These are phyloP conservation scores for Botrytis fragariae DNA, from an alignment of 2,329 filamentous ascomycete genomes.

Conservation along the genomic window DNA sequence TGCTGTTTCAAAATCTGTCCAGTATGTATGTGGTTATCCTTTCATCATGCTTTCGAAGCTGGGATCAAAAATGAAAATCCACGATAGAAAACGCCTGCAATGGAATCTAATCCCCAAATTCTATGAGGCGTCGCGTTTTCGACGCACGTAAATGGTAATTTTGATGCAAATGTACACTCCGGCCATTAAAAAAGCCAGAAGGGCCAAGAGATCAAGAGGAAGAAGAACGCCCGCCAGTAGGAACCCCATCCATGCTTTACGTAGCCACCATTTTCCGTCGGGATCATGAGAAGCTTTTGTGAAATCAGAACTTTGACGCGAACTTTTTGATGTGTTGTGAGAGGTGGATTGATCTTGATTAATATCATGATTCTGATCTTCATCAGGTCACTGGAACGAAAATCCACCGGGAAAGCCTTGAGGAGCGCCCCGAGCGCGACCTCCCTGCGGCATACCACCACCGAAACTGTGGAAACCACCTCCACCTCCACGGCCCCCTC, in stretches of 20 bases:
- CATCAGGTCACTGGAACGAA: slow-evolving; percentile 52
- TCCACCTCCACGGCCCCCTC: slow-evolving; percentile 48
- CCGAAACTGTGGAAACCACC: slow-evolving; percentile 49
- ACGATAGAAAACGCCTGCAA: slow-evolving; percentile 27
- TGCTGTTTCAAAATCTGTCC: slow-evolving; percentile 11
- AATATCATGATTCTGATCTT: slow-evolving; percentile 16
- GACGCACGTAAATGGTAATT: slow-evolving; percentile 29
- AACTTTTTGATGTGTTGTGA: slow-evolving; percentile 11
- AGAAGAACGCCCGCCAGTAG: slow-evolving; percentile 35
- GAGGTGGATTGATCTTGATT: slow-evolving; percentile 9
- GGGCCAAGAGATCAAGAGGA: slow-evolving; percentile 36
- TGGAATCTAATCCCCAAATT: slow-evolving; percentile 33
- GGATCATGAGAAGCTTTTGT: slow-evolving; percentile 24
- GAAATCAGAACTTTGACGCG: slow-evolving; percentile 12
- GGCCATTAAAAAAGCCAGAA: slow-evolving; percentile 29
- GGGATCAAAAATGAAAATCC: slow-evolving; percentile 12
- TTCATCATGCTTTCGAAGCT: slow-evolving; percentile 18
- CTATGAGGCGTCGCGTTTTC: slow-evolving; percentile 32
- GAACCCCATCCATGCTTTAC: slow-evolving; percentile 35
- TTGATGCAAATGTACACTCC: slow-evolving; percentile 35
- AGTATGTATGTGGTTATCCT: slow-evolving; percentile 19
- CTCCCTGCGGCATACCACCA: slow-evolving; percentile 48
- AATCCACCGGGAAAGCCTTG: slow-evolving; percentile 53
- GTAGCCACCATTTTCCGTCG: slow-evolving; percentile 27
- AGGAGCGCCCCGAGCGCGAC: slow-evolving; percentile 34